These are phyloP conservation scores for Apiospora aurea DNA, from an alignment of 2,329 filamentous ascomycete genomes.

Conservation along the genomic window DNA sequence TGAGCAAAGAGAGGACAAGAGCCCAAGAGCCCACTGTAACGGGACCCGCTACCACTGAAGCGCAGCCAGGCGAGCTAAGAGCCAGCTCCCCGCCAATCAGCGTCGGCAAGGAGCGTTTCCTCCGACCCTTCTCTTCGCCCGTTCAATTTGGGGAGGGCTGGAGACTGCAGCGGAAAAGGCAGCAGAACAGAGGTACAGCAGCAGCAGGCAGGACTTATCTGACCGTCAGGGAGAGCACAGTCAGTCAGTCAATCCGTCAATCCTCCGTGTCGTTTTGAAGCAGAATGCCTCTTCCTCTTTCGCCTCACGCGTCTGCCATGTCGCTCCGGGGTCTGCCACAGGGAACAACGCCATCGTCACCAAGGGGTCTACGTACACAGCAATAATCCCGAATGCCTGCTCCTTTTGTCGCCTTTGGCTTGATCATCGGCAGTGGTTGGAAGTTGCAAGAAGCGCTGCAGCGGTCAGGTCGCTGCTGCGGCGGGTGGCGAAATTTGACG, in stretches of 20 bases:
- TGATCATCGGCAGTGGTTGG: not conserved
- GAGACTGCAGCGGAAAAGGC: not conserved
- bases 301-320: not conserved
- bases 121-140: slow-evolving; percentile 21
- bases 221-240: not conserved
- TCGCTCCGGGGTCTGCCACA: not conserved
- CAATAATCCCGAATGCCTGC: not conserved
- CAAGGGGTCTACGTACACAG: not conserved
- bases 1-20: no score
- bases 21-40: not conserved
- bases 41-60: slow-evolving; percentile 4
- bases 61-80: not conserved
- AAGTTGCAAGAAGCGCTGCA: not conserved
- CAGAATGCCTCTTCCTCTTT: slow-evolving; percentile 1
- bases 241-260: not conserved
- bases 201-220: not conserved
- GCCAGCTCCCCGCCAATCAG: slow-evolving; percentile 29
- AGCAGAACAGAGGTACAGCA: not conserved
- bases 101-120: slow-evolving; percentile 22
- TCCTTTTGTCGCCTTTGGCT: not conserved
- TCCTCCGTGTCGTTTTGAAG: not conserved
- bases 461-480: not conserved
- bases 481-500: slow-evolving; percentile 8
- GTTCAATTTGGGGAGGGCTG: not conserved
- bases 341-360: not conserved